Conservation (phyloP, 768 basidiomycete genomes). For the Pleurotus ostreatus region DNA sequence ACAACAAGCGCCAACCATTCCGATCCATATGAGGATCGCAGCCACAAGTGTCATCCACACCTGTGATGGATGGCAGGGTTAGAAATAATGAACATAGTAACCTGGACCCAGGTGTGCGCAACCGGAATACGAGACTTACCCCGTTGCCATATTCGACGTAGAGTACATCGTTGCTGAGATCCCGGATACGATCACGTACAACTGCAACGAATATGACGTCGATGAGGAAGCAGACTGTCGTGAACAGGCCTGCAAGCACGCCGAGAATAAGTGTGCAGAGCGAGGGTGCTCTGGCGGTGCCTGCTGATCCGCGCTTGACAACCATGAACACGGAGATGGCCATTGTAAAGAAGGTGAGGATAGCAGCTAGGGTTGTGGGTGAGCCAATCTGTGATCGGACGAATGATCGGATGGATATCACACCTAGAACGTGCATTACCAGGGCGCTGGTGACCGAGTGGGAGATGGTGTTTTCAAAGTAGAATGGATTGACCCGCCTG, state of each 20-base stretch:
- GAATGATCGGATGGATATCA: background rate
- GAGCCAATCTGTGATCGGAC: too few relatives aligned
- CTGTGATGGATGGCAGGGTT: conserved; percentile 19
- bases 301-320: conserved; percentile 33
- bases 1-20: conserved; percentile 31
- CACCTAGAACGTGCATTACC: conserved; percentile 55
- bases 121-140: conserved; percentile 22
- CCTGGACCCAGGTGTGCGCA: background rate
- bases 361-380: conserved; percentile 32
- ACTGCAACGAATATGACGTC: conserved; percentile 47
- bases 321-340: conserved; percentile 43
- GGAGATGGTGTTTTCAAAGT: conserved; percentile 37
- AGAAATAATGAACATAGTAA: background rate
- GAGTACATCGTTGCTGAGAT: conserved; percentile 36
- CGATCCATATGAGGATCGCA: conserved; percentile 43
- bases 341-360: conserved; percentile 46
- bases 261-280: conserved; percentile 32
- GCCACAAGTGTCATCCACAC: conserved; percentile 56
- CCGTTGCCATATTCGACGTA: conserved; percentile 47
- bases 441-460: conserved; percentile 42
- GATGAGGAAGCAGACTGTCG: conserved; percentile 49
- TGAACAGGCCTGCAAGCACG: conserved; percentile 36
- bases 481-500: conserved; percentile 26
- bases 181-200: conserved; percentile 35
- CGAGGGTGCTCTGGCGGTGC: conserved; percentile 32